Evolutionary conservation across 768 basidiomycete species (phyloP).

Genomic region (Lentinula aciculospora): DNA sequence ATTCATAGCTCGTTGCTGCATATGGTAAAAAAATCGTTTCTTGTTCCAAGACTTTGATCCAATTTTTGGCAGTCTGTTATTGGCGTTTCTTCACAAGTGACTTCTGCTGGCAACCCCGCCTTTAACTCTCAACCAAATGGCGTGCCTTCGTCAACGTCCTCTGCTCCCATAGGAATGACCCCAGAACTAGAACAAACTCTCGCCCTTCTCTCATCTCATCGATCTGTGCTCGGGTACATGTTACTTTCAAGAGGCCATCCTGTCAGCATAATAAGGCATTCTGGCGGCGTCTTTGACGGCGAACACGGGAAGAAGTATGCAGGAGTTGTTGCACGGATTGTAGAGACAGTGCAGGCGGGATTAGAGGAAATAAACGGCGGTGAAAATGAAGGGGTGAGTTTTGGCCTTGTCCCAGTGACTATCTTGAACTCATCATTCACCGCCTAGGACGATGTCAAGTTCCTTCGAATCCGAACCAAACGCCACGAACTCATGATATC

Average conservation of each 20-base stretch:
- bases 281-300: conserved; percentile 82
- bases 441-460: conserved; percentile 73
- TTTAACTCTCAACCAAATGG: conserved; percentile 21
- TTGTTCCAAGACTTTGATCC: background rate
- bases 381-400: conserved; percentile 52
- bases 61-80: background rate
- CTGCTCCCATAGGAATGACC: conserved; percentile 34
- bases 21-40: background rate
- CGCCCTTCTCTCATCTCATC: conserved; percentile 68
- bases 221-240: conserved; percentile 84
- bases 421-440: background rate
- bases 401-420: background rate
- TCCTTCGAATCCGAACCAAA: conserved; percentile 88
- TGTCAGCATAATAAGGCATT: conserved; percentile 76
- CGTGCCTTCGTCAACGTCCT: conserved; percentile 17
- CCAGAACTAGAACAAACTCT: conserved; percentile 85
- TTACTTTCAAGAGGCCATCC: conserved; percentile 71
- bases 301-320: conserved; percentile 79
- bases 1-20: background rate
- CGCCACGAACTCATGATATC: conserved; percentile 94
- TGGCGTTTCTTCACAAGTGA: conserved; percentile 12
- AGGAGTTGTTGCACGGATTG: conserved; percentile 63
- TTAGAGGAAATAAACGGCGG: conserved; percentile 71
- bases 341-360: conserved; percentile 72
- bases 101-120: conserved; percentile 15